These are phyloP conservation scores for Usnea hakonensis DNA, from an alignment of 495 filamentous ascomycete species.

Conservation along the genomic window DNA sequence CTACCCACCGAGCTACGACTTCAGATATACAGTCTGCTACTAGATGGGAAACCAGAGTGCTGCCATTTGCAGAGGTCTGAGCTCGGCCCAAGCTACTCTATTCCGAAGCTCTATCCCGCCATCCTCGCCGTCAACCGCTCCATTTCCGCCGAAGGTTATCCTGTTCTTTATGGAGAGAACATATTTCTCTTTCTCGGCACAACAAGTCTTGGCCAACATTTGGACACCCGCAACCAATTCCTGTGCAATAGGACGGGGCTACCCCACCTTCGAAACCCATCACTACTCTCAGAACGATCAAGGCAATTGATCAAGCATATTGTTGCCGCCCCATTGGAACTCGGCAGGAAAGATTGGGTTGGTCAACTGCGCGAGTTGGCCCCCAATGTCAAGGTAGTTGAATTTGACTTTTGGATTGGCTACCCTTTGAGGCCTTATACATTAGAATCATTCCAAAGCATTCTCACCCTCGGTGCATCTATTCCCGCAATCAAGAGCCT, in stretches of 20 bases:
- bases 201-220: not conserved
- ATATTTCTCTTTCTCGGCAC: not conserved
- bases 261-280: not conserved
- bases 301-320: not conserved
- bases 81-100: not conserved
- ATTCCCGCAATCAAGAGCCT: not conserved
- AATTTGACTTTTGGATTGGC: not conserved
- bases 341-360: not conserved
- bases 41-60: not conserved
- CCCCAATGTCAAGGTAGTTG: not conserved
- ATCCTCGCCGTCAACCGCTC: not conserved
- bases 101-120: not conserved
- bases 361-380: not conserved
- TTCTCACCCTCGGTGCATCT: not conserved
- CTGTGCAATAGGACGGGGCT: not conserved
- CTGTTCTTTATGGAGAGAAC: not conserved
- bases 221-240: not conserved
- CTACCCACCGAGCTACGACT: not conserved
- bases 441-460: not conserved
- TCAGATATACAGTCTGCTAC: not conserved
- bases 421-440: not conserved
- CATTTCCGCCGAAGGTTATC: not conserved
- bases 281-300: not conserved
- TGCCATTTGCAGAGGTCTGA: not conserved
- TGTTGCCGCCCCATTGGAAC: not conserved